Percentiles rank a stretch among this genome's conserved stretches.
Evolutionary conservation across 2,329 filamentous ascomycete species (phyloP).

Genomic region (Penicillium hordei): DNA sequence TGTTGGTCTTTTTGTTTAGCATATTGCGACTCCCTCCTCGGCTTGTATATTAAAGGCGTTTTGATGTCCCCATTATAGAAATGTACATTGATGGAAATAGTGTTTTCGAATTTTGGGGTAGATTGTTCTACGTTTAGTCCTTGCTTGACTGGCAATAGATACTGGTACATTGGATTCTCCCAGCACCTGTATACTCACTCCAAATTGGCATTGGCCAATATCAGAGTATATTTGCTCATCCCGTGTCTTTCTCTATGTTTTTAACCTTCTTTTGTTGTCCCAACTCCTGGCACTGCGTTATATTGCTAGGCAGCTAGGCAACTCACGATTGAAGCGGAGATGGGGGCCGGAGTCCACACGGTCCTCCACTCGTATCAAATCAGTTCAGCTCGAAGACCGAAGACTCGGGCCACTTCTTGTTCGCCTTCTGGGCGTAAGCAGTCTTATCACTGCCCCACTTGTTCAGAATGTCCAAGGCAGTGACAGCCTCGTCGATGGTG

Average conservation of each 20-base stretch:
- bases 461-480: conserved; percentile 53
- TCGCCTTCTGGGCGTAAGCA: conserved; percentile 48
- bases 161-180: conserved; percentile 7
- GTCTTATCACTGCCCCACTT: conserved; percentile 55
- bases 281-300: neutral
- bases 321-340: neutral
- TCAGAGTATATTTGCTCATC: conserved; percentile 2
- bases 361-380: conserved; percentile 4
- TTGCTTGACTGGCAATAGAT: conserved; percentile 5
- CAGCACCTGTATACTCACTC: conserved; percentile 6
- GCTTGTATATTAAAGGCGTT: conserved; percentile 29
- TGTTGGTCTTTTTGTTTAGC: conserved; percentile 21
- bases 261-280: neutral
- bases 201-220: conserved; percentile 3
- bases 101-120: neutral
- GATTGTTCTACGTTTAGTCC: conserved; percentile 3
- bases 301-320: neutral
- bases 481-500: conserved; percentile 58
- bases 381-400: conserved; percentile 36
- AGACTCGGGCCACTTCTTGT: conserved; percentile 43
- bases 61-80: conserved; percentile 12
- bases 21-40: conserved; percentile 24
- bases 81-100: conserved; percentile 9
- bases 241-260: conserved; percentile 9
- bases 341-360: neutral